Evolutionary conservation across 2,329 filamentous ascomycete genomes (phyloP), one percentile per base, ranked within the genome.

Genomic region (Colletotrichum eremochloae): DNA sequence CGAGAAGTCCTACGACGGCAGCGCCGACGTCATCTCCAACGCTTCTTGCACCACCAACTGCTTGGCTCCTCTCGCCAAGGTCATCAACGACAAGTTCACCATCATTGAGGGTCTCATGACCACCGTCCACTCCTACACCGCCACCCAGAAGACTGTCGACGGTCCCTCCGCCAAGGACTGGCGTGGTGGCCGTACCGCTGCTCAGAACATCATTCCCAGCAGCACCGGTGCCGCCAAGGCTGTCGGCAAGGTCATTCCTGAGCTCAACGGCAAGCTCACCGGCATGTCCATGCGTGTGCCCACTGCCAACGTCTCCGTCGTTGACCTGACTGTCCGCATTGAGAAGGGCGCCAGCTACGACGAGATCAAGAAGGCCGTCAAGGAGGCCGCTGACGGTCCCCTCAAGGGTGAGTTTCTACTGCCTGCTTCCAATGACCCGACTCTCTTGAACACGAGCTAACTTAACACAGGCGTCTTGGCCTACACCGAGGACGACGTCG

Each of bases 1-100:
- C 91, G 89, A 98, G 87, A 90, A 95, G 85, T 89, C 86, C 80
- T 98, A 98, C 92, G 96, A 94, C 85, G 92, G 93, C 84, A 93
- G 93, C 84, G 90, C 96, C 85, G 88, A 94, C 80, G 92, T 99
- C 85, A 94, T 98, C 88, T 98, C 96, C 88, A 99, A 99, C 90
- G 96, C 96, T 80, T 98, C 96, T 80, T 98, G 96, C 94, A 99
- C 96, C 85, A 98, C 96, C 90, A 99, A 99, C 94, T 98, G 96
- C 92, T 88, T 99, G 86, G 96, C 96, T 85, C 96, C 96, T 84
- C 93, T 99, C 77, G 96, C 96, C 89, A 99, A 98, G 94, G 95
- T 98, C 82, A 91, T 99, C 88, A 89, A 99, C 91, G 96, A 98
- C 91, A 97, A 98, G 87, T 99, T 93, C 89, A 92, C 90, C 86